Conservation (phyloP, 176 grass and related monocot species). For the Raddia guianensis region DNA sequence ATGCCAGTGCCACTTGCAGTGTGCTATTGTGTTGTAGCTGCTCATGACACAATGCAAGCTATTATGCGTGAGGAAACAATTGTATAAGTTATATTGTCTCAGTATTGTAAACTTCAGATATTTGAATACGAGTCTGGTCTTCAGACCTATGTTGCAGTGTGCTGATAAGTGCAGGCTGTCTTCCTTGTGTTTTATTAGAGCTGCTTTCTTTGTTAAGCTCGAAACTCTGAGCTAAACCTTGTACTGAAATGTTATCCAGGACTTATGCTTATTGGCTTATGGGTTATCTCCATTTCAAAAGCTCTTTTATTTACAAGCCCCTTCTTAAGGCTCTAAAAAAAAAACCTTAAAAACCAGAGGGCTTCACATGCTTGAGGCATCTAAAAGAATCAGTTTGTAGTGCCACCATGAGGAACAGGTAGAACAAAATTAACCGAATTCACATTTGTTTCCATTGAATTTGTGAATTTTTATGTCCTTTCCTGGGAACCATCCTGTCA, state of each 20-base stretch:
- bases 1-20: no score
- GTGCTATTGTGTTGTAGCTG: no score
- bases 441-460: not conserved
- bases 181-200: not conserved
- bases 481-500: not conserved
- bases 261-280: no score
- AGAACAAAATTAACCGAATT: slow-evolving; percentile 11
- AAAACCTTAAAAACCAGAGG: not conserved
- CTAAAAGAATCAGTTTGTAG: not conserved
- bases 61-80: not conserved
- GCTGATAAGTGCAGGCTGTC: not conserved
- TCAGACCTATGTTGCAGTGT: not conserved
- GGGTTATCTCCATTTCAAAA: no score
- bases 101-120: not conserved
- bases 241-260: not conserved
- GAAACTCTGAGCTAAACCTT: not conserved
- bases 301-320: no score
- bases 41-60: no score
- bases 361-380: not conserved
- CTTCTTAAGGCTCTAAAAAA: no score
- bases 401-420: not conserved
- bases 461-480: slow-evolving; percentile 4
- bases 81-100: not conserved
- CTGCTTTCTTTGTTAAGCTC: slow-evolving; percentile 29
- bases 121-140: not conserved